These are phyloP conservation scores for Colletotrichum lini DNA, from an alignment of 2,329 filamentous ascomycete species.

Conservation along the genomic window DNA sequence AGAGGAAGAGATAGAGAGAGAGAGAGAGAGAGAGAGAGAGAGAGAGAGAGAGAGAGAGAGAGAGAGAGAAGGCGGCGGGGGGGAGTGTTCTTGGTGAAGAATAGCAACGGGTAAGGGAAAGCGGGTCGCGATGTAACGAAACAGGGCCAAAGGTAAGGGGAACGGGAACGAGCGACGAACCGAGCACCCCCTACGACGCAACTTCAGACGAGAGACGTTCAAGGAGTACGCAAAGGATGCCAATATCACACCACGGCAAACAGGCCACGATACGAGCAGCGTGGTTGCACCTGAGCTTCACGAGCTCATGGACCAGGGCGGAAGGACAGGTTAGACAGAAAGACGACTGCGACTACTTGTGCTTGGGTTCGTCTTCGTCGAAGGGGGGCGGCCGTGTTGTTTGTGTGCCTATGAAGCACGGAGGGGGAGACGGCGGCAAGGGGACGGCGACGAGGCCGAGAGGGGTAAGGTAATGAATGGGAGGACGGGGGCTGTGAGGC, in stretches of 20 bases:
- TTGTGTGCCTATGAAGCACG: constrained; percentile 44
- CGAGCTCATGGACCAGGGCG: constrained; percentile 29
- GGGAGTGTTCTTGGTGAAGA: background rate
- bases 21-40: constrained; percentile 1
- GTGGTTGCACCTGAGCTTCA: constrained; percentile 11
- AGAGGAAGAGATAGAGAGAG: background rate
- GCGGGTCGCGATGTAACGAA: constrained; percentile 37
- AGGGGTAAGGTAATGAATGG: constrained; percentile 33
- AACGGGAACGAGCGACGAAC: constrained; percentile 32
- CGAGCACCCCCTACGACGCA: constrained; percentile 35
- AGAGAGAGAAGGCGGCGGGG: background rate
- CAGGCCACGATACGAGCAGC: constrained; percentile 18
- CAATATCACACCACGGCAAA: constrained; percentile 10
- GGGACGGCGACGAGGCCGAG: constrained; percentile 24
- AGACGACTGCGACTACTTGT: constrained; percentile 1
- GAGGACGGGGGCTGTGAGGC: constrained; percentile 5
- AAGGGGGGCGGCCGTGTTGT: background rate
- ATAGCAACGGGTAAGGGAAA: constrained; percentile 9
- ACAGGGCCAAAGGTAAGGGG: constrained; percentile 24
- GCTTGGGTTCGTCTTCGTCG: constrained; percentile 11
- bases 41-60: background rate
- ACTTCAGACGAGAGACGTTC: constrained; percentile 37
- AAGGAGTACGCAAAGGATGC: constrained; percentile 13
- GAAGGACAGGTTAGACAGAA: background rate
- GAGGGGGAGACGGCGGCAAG: constrained; percentile 24